phyloP scores from a whole-genome alignment of 2,329 filamentous ascomycete species.

The Calcarisporium arbuscula region DNA sequence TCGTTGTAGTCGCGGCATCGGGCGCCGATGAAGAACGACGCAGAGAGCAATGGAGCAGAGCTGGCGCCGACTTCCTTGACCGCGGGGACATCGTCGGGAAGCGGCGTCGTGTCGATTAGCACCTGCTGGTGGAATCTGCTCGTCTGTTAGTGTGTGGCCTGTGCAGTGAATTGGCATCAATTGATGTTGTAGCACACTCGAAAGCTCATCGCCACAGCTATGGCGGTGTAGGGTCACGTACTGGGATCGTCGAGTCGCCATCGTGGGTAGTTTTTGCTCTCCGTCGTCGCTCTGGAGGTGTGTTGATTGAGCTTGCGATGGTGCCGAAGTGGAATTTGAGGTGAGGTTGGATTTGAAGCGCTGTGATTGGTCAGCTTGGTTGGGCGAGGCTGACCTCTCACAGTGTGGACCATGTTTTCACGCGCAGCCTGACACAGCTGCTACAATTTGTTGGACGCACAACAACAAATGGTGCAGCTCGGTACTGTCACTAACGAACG shows the following conservation, averaged over 20 bases:
- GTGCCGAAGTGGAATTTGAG: conserved; percentile 17
- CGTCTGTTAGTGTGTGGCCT: conserved; percentile 24
- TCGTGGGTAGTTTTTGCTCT: conserved; percentile 26
- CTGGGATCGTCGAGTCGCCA: conserved; percentile 37
- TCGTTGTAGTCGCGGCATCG: conserved; percentile 95
- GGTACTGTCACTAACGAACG: too few relatives aligned
- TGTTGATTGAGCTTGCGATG: conserved; percentile 17
- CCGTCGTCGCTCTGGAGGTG: conserved; percentile 19
- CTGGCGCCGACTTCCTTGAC: conserved; percentile 91
- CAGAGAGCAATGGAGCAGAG: conserved; percentile 85
- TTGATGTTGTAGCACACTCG: too few relatives aligned
- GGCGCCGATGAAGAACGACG: conserved; percentile 94
- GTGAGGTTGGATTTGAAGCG: conserved; percentile 33
- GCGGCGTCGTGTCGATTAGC: conserved; percentile 92
- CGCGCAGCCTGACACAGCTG: not conserved
- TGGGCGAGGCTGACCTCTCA: conserved; percentile 23
- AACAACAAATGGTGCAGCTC: too few relatives aligned
- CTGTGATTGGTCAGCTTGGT: conserved; percentile 27
- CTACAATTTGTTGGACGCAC: conserved; percentile 8
- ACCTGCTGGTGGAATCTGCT: conserved; percentile 92
- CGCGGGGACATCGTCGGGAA: conserved; percentile 84
- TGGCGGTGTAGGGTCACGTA: conserved; percentile 28
- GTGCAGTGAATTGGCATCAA: too few relatives aligned
- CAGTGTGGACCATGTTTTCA: conserved; percentile 18
- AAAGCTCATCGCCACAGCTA: too few relatives aligned